Evolutionary conservation across 2,329 filamentous ascomycete species (phyloP), one percentile per base, ranked within the genome.

Genomic region (Botrytis hyacinthi): DNA sequence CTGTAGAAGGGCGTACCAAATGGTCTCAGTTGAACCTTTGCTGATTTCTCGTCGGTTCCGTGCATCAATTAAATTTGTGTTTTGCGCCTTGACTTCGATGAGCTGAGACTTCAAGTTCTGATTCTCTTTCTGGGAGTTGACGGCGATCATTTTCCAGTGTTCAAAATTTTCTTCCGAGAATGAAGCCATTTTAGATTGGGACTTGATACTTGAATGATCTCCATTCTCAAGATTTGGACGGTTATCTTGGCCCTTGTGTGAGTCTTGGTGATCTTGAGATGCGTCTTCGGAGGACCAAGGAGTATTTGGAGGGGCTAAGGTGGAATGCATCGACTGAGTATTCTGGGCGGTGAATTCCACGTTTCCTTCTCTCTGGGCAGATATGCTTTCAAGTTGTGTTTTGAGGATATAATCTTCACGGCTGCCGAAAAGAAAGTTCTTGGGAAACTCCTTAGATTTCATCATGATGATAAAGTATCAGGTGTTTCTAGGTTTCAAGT

Each of bases 41-140:
- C n/a, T 57, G 18, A 37, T 62, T 29, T 71, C 59, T n/a, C 32
- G n/a, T 54, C 32, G 59, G 40, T 10, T 46, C 10, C 59, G 60
- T 71, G 70, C 59, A 65, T 71, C 70, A 16, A 71, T 46, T 14
- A 71, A n/a, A 16, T 54, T 32, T 26, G 42, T 35, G 44, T 72
- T 72, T 16, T 67, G 70, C 8, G 20, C 48, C 35, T 72, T 35
- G 4, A 67, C 20, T 67, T 72, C 26, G 18, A 35, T 26, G 12
- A 66, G 44, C n/a, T 16, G 35, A 66, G 35, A 32, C 22, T 67
- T 66, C 6, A 72, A 26, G 1, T 32, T 32, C 37, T 59, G 35
- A 3, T n/a, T 59, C 37, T 72, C 37, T 37, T 54, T 51, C 46
- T 67, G 32, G 14, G 44, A 37, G 14, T 54, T 35, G 8, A 40